phyloP scores from a whole-genome alignment of 2,329 filamentous ascomycete genomes.

The Neonectria punicea region DNA sequence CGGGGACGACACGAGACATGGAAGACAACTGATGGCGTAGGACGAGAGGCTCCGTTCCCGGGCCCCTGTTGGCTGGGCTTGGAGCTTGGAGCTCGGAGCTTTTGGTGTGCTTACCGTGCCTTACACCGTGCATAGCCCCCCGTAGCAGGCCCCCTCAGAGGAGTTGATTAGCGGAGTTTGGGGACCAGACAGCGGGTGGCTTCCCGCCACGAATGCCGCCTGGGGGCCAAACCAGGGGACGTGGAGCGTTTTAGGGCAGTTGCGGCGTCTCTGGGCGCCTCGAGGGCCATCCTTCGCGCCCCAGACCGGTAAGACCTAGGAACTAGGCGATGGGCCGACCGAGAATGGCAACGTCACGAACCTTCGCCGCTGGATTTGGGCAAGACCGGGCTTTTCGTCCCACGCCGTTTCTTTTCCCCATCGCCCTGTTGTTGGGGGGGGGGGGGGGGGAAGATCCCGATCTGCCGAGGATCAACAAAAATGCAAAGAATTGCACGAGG shows the following conservation, averaged over 20 bases:
- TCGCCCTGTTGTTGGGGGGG: background rate
- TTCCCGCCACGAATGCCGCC: slow-evolving; percentile 11
- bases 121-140: slow-evolving; percentile 21
- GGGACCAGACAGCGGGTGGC: slow-evolving; percentile 8
- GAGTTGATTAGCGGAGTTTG: slow-evolving; percentile 8
- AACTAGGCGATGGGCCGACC: background rate
- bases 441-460: background rate
- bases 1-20: slow-evolving; percentile 18
- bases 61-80: slow-evolving; percentile 8
- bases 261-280: background rate
- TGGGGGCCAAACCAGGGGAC: background rate
- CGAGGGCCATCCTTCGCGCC: background rate
- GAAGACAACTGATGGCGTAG: slow-evolving; percentile 10
- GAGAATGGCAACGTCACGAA: background rate
- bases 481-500: background rate
- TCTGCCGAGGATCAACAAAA: slow-evolving; percentile 12
- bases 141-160: background rate
- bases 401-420: background rate
- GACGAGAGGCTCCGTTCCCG: slow-evolving; percentile 13
- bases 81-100: slow-evolving; percentile 1
- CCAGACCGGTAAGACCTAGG: background rate
- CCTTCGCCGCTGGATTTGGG: background rate
- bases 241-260: slow-evolving; percentile 1
- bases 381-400: background rate
- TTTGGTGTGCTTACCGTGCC: slow-evolving; percentile 11